Evolutionary conservation across 169 alveolate genomes (phyloP), one percentile per base, ranked within the genome.

Genomic region (Plasmodium vinckei): DNA sequence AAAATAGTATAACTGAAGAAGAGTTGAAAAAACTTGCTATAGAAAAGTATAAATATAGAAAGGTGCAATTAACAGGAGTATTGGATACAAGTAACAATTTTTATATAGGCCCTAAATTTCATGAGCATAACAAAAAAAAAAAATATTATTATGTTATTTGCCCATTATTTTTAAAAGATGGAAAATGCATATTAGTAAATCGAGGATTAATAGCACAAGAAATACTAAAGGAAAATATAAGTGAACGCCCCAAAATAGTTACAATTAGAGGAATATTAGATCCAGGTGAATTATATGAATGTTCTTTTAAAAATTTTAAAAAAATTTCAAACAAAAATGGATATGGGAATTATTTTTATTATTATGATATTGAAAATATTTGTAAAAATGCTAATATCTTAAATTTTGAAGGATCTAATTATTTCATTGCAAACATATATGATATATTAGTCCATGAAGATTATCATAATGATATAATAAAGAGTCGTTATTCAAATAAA

Each of bases 201-300:
- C 88, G 93, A 72, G 97, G 97, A 17, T 95, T 95, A 92, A 70
- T 94, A 73, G 72, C 87, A 12, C 69, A 61, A 73, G 93, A 77
- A 27, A 77, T 75, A 39, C 87, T 88, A 65, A 93, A 42, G 65
- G 75, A 73, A 46, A 87, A 64, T 69, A 69, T 33, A 47, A 93
- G 79, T 17, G 95, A 88, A 65, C 72, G 89, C 19, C 95, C 97
- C 0, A 96, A 94, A 82, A 71, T 92, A 87, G 96, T 95, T 12
- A 95, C 96, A 25, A 94, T 95, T 13, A 92, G 97, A 42, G 97
- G 96, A 4, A 75, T 95, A 44, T 67, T 95, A 49, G 96, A 92
- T 59, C 92, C 93, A 4, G 97, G 97, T 19, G 97, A 95, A 67
- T 71, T 94, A 23, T 71, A 72, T 70, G 94, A 93, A 71, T 49